Percentiles rank a stretch among this genome's conserved stretches.
Evolutionary conservation across 805 yeast genomes (phyloP).

Genomic region (Kuraishia borneana): DNA sequence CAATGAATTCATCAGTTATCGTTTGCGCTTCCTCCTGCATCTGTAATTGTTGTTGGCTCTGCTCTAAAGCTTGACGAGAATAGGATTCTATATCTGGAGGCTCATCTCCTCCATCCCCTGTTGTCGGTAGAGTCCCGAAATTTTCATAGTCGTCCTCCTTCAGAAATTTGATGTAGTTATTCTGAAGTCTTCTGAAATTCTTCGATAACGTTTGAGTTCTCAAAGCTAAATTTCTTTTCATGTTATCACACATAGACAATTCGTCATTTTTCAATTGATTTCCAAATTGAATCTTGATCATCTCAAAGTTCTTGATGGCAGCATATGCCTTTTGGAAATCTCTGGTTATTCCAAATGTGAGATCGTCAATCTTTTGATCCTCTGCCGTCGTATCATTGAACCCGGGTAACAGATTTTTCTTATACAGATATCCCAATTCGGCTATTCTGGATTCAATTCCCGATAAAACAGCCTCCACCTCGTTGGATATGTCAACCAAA

Average conservation of each 20-base stretch:
- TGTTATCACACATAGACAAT: conserved; percentile 59
- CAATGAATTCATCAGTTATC: conserved; percentile 30
- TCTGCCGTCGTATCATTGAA: conserved; percentile 70
- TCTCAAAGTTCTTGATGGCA: conserved; percentile 56
- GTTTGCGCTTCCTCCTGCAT: conserved; percentile 18
- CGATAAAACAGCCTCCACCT: conserved; percentile 52
- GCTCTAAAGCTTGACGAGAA: conserved; percentile 40
- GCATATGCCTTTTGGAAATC: conserved; percentile 71
- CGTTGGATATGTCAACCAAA: conserved; percentile 62
- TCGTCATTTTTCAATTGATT: conserved; percentile 30
- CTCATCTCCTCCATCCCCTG: background rate
- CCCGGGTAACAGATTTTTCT: conserved; percentile 77
- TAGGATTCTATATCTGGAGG: conserved; percentile 34
- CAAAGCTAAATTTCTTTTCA: conserved; percentile 76
- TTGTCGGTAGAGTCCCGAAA: background rate
- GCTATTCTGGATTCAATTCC: conserved; percentile 43
- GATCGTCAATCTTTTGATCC: conserved; percentile 67
- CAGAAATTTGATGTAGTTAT: conserved; percentile 75
- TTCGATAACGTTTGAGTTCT: conserved; percentile 73
- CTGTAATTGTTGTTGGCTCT: conserved; percentile 24
- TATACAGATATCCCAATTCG: conserved; percentile 59
- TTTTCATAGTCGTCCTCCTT: conserved; percentile 52
- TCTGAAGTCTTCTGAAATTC: conserved; percentile 76
- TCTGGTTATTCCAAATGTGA: conserved; percentile 66
- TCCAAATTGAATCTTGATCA: conserved; percentile 21